These are phyloP conservation scores for Phytophthora palmivora DNA, from an alignment of 352 stramenopile genomes.

Conservation along the genomic window DNA sequence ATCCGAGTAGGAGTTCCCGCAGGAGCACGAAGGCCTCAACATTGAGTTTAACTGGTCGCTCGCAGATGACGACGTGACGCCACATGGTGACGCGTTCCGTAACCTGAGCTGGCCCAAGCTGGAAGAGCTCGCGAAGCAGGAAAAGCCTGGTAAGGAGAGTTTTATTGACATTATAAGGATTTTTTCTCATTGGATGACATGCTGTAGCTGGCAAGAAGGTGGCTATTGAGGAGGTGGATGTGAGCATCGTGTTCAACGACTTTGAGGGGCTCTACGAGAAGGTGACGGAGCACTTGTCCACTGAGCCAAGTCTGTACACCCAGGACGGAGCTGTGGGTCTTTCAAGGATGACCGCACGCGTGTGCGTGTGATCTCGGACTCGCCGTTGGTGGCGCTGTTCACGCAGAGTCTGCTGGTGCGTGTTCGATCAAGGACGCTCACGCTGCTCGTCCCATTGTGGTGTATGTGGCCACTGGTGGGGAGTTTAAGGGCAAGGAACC, in stretches of 20 bases:
- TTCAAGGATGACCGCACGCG: slow-evolving; percentile 79
- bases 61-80: slow-evolving; percentile 81
- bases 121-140: slow-evolving; percentile 64
- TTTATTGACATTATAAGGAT: background rate
- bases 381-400: slow-evolving; percentile 72
- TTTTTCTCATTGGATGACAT: slow-evolving; percentile 9
- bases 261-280: slow-evolving; percentile 75
- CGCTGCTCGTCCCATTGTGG: slow-evolving; percentile 76
- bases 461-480: slow-evolving; percentile 71
- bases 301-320: slow-evolving; percentile 63
- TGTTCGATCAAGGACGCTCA: slow-evolving; percentile 70
- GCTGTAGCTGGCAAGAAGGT: slow-evolving; percentile 62
- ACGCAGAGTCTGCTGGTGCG: slow-evolving; percentile 76
- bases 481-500: slow-evolving; percentile 71
- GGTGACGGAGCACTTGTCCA: slow-evolving; percentile 76
- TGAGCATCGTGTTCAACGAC: slow-evolving; percentile 69
- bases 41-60: slow-evolving; percentile 91
- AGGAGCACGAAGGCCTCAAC: slow-evolving; percentile 82
- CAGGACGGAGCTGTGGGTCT: slow-evolving; percentile 81
- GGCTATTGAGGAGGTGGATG: slow-evolving; percentile 67
- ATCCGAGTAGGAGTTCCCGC: slow-evolving; percentile 62
- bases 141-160: slow-evolving; percentile 52
- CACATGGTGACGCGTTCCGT: slow-evolving; percentile 77
- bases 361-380: slow-evolving; percentile 84
- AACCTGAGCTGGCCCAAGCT: slow-evolving; percentile 81